phyloP scores from a whole-genome alignment of 305 asterid species.

The Fraxinus dipetala region DNA sequence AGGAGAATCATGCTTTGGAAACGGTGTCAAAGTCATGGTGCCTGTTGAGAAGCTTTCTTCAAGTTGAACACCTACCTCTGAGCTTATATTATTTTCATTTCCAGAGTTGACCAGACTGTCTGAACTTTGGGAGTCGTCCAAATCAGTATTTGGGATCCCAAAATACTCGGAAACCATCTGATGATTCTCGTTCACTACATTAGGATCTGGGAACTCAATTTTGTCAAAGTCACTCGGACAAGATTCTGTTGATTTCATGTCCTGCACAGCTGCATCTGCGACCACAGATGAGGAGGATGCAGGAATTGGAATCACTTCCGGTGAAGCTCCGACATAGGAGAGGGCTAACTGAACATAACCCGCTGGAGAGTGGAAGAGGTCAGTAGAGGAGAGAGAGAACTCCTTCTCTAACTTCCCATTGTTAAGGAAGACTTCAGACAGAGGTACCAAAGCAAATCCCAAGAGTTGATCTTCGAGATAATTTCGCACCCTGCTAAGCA shows the following conservation, averaged over 20 bases:
- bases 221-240: constrained; percentile 36
- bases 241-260: constrained; percentile 21
- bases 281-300: constrained; percentile 15
- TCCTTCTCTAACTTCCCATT: constrained; percentile 48
- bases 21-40: constrained; percentile 6
- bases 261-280: constrained; percentile 21
- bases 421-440: constrained; percentile 36
- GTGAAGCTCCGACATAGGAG: constrained; percentile 37
- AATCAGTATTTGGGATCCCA: constrained; percentile 31
- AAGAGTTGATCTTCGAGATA: constrained; percentile 54
- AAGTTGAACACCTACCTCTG: constrained; percentile 30
- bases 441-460: constrained; percentile 52
- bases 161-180: constrained; percentile 52
- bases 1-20: constrained; percentile 35
- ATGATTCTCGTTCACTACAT: constrained; percentile 41
- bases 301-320: constrained; percentile 41
- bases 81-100: constrained; percentile 32
- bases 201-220: constrained; percentile 58
- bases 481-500: constrained; percentile 54
- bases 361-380: constrained; percentile 56
- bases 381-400: constrained; percentile 49
- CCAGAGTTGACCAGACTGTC: constrained; percentile 37
- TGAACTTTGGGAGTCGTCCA: constrained; percentile 35
- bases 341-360: constrained; percentile 52
- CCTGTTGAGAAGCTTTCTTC: constrained; percentile 27